Conservation (phyloP, 441 rosid genomes). For the Populus hybrid region DNA sequence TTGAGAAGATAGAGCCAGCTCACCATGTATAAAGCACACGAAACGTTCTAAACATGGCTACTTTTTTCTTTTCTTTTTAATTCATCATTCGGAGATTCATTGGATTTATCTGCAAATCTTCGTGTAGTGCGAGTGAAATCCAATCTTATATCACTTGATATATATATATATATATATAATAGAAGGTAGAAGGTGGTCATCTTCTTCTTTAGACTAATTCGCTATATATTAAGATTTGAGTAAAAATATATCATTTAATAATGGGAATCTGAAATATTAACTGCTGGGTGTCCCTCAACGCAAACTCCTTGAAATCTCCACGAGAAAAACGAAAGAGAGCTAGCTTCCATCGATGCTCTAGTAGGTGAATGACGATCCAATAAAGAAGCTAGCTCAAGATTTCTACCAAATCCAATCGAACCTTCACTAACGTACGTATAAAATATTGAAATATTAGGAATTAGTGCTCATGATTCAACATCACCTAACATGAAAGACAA, state of each 20-base stretch:
- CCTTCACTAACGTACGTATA: background rate
- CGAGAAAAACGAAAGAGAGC: background rate
- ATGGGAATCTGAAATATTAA: no score
- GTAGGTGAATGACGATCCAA: background rate
- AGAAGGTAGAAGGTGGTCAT: background rate
- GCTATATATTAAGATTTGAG: background rate
- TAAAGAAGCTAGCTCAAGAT: background rate
- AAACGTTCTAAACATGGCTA: background rate
- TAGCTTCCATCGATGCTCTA: background rate
- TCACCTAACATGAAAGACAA: slow-evolving; percentile 8
- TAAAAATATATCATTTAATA: no score
- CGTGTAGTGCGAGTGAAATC: background rate
- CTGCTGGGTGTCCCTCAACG: background rate
- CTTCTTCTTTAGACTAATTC: background rate
- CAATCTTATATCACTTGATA: background rate
- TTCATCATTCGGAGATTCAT: background rate
- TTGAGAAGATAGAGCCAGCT: background rate
- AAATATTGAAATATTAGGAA: background rate
- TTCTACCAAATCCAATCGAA: slow-evolving; percentile 5
- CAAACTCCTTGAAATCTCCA: background rate
- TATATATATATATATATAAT: no score
- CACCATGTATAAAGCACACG: background rate
- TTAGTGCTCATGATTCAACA: background rate
- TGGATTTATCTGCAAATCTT: background rate
- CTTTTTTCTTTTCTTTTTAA: background rate